phyloP scores from a whole-genome alignment of 139 green algal genomes.

The Picochlorum costavermella region DNA sequence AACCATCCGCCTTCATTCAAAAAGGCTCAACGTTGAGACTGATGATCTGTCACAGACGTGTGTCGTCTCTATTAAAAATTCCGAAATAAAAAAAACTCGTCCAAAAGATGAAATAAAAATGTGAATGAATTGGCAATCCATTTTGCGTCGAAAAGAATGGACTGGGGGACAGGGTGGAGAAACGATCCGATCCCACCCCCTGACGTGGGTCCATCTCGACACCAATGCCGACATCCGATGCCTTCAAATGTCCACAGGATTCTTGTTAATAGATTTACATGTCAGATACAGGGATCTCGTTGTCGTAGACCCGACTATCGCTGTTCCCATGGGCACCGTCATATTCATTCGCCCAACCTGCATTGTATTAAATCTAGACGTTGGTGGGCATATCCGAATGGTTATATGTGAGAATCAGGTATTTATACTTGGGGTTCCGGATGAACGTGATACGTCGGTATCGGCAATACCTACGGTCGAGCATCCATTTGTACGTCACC shows the following conservation, averaged over 20 bases:
- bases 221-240: not conserved
- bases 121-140: too few species aligned
- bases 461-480: slow-evolving; percentile 13
- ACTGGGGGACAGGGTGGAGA: too few species aligned
- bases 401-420: slow-evolving; percentile 26
- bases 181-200: not conserved
- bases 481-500: slow-evolving; percentile 18
- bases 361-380: slow-evolving; percentile 13
- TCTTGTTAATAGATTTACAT: slow-evolving; percentile 1
- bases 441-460: slow-evolving; percentile 1
- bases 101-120: too few species aligned
- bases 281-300: slow-evolving; percentile 26
- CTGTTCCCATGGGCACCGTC: slow-evolving; percentile 13
- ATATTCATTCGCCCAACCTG: slow-evolving; percentile 23
- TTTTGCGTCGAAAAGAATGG: too few species aligned
- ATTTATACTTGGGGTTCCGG: slow-evolving; percentile 15
- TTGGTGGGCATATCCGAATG: slow-evolving; percentile 5
- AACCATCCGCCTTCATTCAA: too few species aligned
- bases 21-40: too few species aligned
- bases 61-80: too few species aligned
- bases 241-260: not conserved
- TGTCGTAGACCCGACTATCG: slow-evolving; percentile 19
- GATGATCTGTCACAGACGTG: too few species aligned
- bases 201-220: not conserved
- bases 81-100: too few species aligned